A percentile compares a stretch with the other conserved stretches of the same genome.
These are phyloP conservation scores for Sarocladium kiliense DNA, from an alignment of 2,329 filamentous ascomycete genomes.

Conservation along the genomic window DNA sequence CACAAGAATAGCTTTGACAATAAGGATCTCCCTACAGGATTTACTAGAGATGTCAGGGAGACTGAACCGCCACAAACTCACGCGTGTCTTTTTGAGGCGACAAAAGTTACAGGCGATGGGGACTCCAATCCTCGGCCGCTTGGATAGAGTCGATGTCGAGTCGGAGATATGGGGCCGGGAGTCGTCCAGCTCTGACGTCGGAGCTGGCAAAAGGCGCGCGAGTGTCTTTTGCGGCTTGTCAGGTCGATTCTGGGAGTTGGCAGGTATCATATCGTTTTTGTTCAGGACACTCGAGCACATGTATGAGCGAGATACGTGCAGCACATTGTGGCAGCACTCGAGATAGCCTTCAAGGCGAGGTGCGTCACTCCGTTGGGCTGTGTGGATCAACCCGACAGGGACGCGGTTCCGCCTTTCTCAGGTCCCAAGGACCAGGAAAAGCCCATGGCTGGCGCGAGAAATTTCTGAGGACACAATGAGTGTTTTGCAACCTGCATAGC, in stretches of 20 bases:
- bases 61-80: not conserved
- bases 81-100: slow-evolving; percentile 6
- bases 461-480: too few relatives aligned
- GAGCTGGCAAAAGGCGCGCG: slow-evolving; percentile 2
- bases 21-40: not conserved
- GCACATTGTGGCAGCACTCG: not conserved
- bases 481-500: too few relatives aligned
- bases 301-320: not conserved
- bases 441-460: too few relatives aligned
- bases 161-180: not conserved
- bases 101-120: slow-evolving; percentile 4
- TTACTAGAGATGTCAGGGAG: not conserved
- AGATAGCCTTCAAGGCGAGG: not conserved
- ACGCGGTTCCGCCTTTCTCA: too few relatives aligned
- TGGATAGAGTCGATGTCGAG: not conserved
- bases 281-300: not conserved
- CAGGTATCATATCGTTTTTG: not conserved
- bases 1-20: not conserved
- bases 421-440: too few relatives aligned
- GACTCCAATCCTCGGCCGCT: slow-evolving; percentile 4
- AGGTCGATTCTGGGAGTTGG: not conserved
- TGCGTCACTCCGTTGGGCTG: not conserved
- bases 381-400: not conserved
- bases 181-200: not conserved
- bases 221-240: not conserved